Evolutionary conservation across 129 eudicot genomes (phyloP), one percentile per base, ranked within the genome.

Genomic region (Tagetes patula): DNA sequence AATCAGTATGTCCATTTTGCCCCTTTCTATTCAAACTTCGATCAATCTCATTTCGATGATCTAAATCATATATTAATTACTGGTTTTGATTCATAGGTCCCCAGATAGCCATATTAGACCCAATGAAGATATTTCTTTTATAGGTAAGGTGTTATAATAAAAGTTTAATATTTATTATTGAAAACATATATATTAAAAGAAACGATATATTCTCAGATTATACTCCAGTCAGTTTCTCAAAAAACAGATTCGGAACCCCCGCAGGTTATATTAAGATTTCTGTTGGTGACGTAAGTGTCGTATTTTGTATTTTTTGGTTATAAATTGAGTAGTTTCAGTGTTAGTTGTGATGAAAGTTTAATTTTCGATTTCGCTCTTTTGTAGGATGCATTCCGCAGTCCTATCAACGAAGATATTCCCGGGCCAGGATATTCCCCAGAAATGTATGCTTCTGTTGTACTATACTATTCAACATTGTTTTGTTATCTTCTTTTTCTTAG

Each of bases 111-210:
- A 95, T 84, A 61, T 77, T 30, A 84, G 77, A 74, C 85, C 74
- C 79, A 77, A 50, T 2, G 97, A 90, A 30, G 99, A 95, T 41
- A 95, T 95, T 43, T 83, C 99, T 13, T 79, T 95, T 6, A 43
- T 65, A 75, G 94, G 97, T 91, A 58, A 3, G 41, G 33, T 61
- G 8, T 34, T 40, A 34, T 65, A 31, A 50, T 52, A 33, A 20
- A 39, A 62, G 39, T 38, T 74, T 49, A 9, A 12, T 27, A 38
- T 11, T n/a, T 45, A 34, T 49, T 6, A 9, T 0, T 63, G 42
- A 38, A 47, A 11, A 5, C 49, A 1, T 20, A 42, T 78, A 1
- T 50, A 33, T 71, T 52, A 62, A 50, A 39, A n/a, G 70, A 50
- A 72, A 43, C 41, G 34, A 32, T 33, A 4, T 53, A 63, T 78